Conservation (phyloP, 1,139 yeast species). For the Entelexis paramagnoliae region DNA sequence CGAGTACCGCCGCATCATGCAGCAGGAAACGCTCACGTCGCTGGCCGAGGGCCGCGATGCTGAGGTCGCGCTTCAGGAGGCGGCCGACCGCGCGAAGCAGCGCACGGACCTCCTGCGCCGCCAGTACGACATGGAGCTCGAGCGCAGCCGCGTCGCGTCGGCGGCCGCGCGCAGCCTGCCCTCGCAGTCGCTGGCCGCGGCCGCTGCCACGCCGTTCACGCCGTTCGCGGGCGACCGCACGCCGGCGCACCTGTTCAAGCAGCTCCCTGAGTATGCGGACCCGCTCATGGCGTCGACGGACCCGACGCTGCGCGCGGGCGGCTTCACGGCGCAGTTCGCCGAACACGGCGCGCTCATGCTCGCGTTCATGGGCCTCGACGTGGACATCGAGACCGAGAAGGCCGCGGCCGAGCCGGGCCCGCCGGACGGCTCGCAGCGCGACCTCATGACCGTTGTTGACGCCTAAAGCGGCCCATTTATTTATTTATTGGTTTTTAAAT, state of each 20-base stretch:
- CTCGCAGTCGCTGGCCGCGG: slow-evolving; percentile 13
- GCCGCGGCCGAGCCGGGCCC: background rate
- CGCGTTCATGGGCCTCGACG: slow-evolving; percentile 83
- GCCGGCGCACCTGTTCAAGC: slow-evolving; percentile 20
- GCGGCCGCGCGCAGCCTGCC: background rate
- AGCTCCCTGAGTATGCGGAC: slow-evolving; percentile 40
- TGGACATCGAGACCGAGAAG: slow-evolving; percentile 64
- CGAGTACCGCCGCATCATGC: slow-evolving; percentile 42
- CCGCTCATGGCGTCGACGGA: slow-evolving; percentile 52
- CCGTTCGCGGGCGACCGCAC: slow-evolving; percentile 84
- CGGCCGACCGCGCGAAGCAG: slow-evolving; percentile 53
- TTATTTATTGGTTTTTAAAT: background rate
- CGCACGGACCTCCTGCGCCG: slow-evolving; percentile 57
- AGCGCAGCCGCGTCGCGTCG: slow-evolving; percentile 16
- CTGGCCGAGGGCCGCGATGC: slow-evolving; percentile 45
- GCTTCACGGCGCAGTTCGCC: slow-evolving; percentile 62
- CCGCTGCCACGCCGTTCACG: slow-evolving; percentile 58
- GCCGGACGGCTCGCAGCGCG: background rate
- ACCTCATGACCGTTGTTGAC: background rate
- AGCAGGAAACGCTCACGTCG: slow-evolving; percentile 59
- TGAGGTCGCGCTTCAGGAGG: slow-evolving; percentile 42
- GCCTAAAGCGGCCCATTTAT: background rate
- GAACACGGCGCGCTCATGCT: slow-evolving; percentile 71
- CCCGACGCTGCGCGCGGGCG: slow-evolving; percentile 71
- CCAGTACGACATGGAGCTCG: slow-evolving; percentile 55